Evolutionary conservation across 2,329 filamentous ascomycete species (phyloP), one percentile per base, ranked within the genome.

Genomic region (Thelonectria olida): DNA sequence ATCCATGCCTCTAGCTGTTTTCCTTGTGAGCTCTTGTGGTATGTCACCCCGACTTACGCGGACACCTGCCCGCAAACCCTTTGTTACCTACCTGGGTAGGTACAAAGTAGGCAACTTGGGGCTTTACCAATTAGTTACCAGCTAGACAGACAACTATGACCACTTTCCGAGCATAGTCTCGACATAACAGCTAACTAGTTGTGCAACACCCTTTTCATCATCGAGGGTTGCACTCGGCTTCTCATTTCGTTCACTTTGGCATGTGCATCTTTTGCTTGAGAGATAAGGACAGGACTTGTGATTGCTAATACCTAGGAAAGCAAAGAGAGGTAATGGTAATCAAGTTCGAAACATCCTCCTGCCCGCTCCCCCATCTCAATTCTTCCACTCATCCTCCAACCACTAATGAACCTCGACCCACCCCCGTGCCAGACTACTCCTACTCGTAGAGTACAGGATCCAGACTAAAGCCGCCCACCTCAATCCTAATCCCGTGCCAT

Each of bases 381-480:
- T 7, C 25, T 17, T 13, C 10, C 13, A 10, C 19, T 6, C 22
- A 23, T 5, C 22, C 41, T 38, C n/a, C n/a, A 13, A 5, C 34
- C n/a, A 5, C 15, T 19, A 23, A 7, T 15, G 20, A 42, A 51
- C 44, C 55, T 68, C 56, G 61, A 57, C 66, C 66, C 62, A 61
- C 39, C 41, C 55, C 44, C 44, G 50, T 51, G 51, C 54, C 54
- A 65, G 52, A 55, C 54, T 61, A 62, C 60, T 55, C 7, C 38
- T 27, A 27, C 25, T 27, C 25, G 6, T 27, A 4, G 4, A 7
- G 7, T 10, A 66, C 65, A 68, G 67, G 67, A 69, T 69, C 67
- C 65, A 69, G 67, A 69, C 67, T 57, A 64, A 70, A 70, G 66
- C 52, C 63, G 67, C 67, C 67, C 67, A 67, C 67, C 66, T 68